These are phyloP conservation scores for Aureobasidium subglaciale DNA, from an alignment of 2,329 filamentous ascomycete genomes.

Conservation along the genomic window DNA sequence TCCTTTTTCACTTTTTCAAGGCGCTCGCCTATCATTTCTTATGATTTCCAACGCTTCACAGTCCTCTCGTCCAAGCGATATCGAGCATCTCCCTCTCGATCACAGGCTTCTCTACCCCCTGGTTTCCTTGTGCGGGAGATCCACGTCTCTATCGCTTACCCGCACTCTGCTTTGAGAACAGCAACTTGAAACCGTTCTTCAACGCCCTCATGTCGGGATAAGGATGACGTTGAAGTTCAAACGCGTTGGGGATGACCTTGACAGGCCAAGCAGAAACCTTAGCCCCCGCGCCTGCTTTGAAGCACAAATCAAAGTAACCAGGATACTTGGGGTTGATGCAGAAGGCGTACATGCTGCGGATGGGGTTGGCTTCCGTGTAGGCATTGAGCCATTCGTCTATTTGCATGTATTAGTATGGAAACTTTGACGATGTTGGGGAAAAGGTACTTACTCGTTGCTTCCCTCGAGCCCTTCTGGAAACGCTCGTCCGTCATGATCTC, in stretches of 20 bases:
- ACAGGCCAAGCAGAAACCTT: slow-evolving; percentile 73
- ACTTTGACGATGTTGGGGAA: not conserved
- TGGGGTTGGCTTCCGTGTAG: slow-evolving; percentile 93
- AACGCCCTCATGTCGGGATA: slow-evolving; percentile 94
- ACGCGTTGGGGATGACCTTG: slow-evolving; percentile 86
- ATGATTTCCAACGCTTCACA: no score
- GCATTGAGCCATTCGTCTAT: slow-evolving; percentile 90
- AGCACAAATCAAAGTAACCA: slow-evolving; percentile 92
- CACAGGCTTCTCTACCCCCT: not conserved
- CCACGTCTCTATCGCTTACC: not conserved
- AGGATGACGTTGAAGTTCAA: slow-evolving; percentile 77
- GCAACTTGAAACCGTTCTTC: slow-evolving; percentile 93
- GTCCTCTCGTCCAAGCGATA: no score
- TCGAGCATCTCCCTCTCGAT: no score
- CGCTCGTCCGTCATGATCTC: slow-evolving; percentile 94
- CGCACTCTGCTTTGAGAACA: slow-evolving; percentile 50
- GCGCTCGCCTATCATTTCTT: no score
- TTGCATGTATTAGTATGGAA: slow-evolving; percentile 2
- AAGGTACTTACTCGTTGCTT: slow-evolving; percentile 68
- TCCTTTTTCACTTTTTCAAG: no score
- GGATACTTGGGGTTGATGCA: slow-evolving; percentile 88
- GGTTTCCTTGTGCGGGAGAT: no score
- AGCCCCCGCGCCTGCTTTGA: slow-evolving; percentile 78
- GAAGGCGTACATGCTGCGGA: slow-evolving; percentile 88
- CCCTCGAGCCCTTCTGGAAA: slow-evolving; percentile 73